Evolutionary conservation across 768 basidiomycete genomes (phyloP), one percentile per base, ranked within the genome.

Genomic region (Agaricus subrufescens): DNA sequence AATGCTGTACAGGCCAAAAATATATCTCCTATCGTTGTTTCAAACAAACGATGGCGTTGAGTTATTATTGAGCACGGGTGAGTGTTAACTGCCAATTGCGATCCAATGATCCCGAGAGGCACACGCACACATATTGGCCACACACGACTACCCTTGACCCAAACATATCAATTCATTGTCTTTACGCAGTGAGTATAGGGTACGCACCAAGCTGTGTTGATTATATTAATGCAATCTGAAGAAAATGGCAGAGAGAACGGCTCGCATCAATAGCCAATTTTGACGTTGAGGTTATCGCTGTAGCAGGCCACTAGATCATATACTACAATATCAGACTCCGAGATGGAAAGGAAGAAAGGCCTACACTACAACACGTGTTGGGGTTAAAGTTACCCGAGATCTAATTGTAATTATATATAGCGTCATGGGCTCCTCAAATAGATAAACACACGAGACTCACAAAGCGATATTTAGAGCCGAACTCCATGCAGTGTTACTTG

Each of bases 311-410:
- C 31, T 84, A 87, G 39, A 90, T 77, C 27, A 91, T 42, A 31
- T 45, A 34, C 25, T 54, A 19, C n/a, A 54, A 38, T 47, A 52
- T 57, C 51, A 47, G 34, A 43, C 9, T 25, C 25, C 51, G 56
- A 39, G 30, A 43, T 25, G 40, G 30, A 5, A 26, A 6, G 37
- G 14, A 14, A 37, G 23, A 56, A 56, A 8, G 34, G 34, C 1
- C 11, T 34, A 2, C 34, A 19, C 19, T 48, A 43, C 72, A 83
- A 64, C 69, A 86, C 85, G 85, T 87, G 67, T 86, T 87, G 65
- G 88, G 78, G 62, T 88, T 89, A 75, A 89, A 91, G 62, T 81
- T 82, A 71, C 91, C 89, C 39, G 86, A 87, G 43, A 91, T 79
- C 89, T 87, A 91, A 72, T 86, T 87, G 38, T 42, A 50, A 15